Evolutionary conservation across 2,329 filamentous ascomycete species (phyloP), one percentile per base, ranked within the genome.

Genomic region (Metarhizium brunneum): DNA sequence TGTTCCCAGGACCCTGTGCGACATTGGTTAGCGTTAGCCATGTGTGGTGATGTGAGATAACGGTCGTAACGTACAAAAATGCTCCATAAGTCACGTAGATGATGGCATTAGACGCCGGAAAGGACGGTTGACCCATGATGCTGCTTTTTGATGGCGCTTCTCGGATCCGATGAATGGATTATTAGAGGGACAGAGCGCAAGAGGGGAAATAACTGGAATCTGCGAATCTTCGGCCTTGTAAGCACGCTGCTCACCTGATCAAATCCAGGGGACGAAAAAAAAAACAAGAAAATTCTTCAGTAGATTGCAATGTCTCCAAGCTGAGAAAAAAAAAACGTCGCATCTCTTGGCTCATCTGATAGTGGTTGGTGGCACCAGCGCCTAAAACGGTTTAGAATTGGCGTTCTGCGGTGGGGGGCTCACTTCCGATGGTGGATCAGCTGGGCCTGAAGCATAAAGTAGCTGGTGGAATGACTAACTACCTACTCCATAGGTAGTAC

Each of bases 31-130:
- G 65, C 47, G 38, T 36, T 10, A 6, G 10, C 8, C 25, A 48
- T n/a, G 25, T 14, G 16, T 10, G n/a, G 36, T 54, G 25, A 20
- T 29, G 14, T 13, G 30, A 51, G 48, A 40, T 60, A 59, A 45
- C 32, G 16, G 35, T 29, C 50, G 57, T 61, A 63, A 59, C 82
- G 56, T 75, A 92, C 89, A 94, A 74, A 68, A 94, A 94, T 52
- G 78, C 76, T 60, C 80, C 86, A 74, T 91, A 92, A 52, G 87
- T 90, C 54, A 90, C 74, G 68, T 92, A 92, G 68, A 94, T 86
- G 68, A 92, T 77, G 76, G 88, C 88, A 76, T 92, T 91, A 36
- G 88, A 92, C 67, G 88, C 88, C 78, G 81, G 74, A 55, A 77
- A 83, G 2, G 89, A 92, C 57, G 87, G 88, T 62, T 85, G 80